Evolutionary conservation across 1,284 basidiomycete species (phyloP), one percentile per base, ranked within the genome.

Genomic region (Acaromyces ingoldii): DNA sequence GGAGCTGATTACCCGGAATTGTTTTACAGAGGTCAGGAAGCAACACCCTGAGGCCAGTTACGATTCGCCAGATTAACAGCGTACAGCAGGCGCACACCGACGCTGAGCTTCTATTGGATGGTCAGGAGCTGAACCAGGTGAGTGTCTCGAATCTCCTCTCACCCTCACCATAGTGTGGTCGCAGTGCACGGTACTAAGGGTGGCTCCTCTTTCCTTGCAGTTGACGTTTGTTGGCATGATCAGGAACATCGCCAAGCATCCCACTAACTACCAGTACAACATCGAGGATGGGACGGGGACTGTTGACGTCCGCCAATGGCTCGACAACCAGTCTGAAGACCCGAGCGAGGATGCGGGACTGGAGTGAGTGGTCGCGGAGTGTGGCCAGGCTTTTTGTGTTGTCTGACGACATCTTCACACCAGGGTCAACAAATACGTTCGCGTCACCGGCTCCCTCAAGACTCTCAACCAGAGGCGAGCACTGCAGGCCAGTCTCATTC

Each of bases 391-490:
- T 17, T 15, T 5, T 17, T 43, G 6, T 21, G 11, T 30, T 25
- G 22, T n/a, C 40, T 30, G 28, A 43, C 15, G 17, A 21, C 11
- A 4, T 11, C 4, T 9, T 28, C 3, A 24, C 11, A 7, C 53
- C 59, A 91, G 90, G 43, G 85, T 88, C 75, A 81, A 84, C 40
- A 80, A 79, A 33, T 92, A 88, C 72, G 85, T 93, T 33, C 84
- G 88, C n/a, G 83, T 95, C 22, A 82, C 88, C 31, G 95, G 93
- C n/a, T 81, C 81, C n/a, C 77, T 97, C 62, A 96, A 96, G 76
- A 81, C 81, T 6, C 96, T 95, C 76, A 83, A 84, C 37, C 84
- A 82, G 64, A 92, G 89, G 76, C 81, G 85, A 66, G 82, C 85
- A 61, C 83, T 96, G 60, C 83, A 86, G 25, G 57, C 65, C 2